phyloP scores from a whole-genome alignment of 495 filamentous ascomycete species.

The Hypoxylon fragiforme region DNA sequence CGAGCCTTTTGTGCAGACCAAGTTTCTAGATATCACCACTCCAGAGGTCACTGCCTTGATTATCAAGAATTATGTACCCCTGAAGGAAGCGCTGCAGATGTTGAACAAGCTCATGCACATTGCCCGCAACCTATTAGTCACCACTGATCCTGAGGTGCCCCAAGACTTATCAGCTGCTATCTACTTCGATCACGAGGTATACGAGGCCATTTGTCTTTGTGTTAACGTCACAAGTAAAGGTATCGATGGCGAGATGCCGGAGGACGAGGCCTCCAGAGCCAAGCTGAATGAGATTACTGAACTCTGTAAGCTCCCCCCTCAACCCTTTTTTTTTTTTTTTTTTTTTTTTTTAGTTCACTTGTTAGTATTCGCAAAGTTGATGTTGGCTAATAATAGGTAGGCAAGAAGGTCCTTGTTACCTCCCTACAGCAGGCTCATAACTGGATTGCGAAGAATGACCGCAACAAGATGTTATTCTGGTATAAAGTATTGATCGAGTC shows the following conservation, averaged over 20 bases:
- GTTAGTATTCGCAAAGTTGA: no score
- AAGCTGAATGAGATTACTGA: conserved; percentile 59
- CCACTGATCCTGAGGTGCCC: conserved; percentile 69
- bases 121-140: conserved; percentile 80
- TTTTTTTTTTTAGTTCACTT: no score
- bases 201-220: conserved; percentile 79
- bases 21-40: conserved; percentile 54
- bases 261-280: conserved; percentile 60
- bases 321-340: no score
- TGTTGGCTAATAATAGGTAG: conserved; percentile 45
- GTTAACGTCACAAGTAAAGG: conserved; percentile 86
- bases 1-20: conserved; percentile 43
- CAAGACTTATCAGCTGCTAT: conserved; percentile 84
- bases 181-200: conserved; percentile 79
- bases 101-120: conserved; percentile 85
- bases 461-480: conserved; percentile 90
- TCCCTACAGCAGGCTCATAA: conserved; percentile 91
- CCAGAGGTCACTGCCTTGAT: conserved; percentile 72
- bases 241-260: conserved; percentile 77
- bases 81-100: conserved; percentile 81
- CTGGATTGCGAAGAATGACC: conserved; percentile 87
- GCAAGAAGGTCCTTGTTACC: conserved; percentile 88
- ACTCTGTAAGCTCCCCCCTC: conserved; percentile 53
- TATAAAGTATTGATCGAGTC: conserved; percentile 65
- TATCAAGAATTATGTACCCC: conserved; percentile 69